Conservation (phyloP, 2,329 filamentous ascomycete species). For the Botrytis sinoallii region DNA sequence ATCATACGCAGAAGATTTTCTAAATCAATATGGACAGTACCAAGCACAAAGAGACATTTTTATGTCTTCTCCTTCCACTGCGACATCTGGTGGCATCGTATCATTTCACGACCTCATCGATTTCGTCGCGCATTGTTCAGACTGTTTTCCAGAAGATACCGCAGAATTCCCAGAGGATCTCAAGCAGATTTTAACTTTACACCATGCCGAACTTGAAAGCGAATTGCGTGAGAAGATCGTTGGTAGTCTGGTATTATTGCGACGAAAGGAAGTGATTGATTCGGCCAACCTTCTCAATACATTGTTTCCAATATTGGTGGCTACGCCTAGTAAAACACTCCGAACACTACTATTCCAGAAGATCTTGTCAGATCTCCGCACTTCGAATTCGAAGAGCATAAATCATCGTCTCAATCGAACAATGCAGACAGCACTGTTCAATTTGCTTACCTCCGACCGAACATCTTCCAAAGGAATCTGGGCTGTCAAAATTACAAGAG, state of each 20-base stretch:
- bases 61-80: constrained; percentile 74
- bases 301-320: constrained; percentile 88
- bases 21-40: constrained; percentile 87
- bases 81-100: constrained; percentile 73
- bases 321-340: constrained; percentile 88
- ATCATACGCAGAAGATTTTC: constrained; percentile 87
- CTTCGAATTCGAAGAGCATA: constrained; percentile 79
- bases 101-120: constrained; percentile 90
- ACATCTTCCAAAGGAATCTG: constrained; percentile 84
- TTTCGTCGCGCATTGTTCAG: constrained; percentile 87
- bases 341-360: constrained; percentile 82
- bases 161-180: constrained; percentile 75
- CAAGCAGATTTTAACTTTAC: constrained; percentile 73
- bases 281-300: constrained; percentile 80
- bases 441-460: constrained; percentile 82
- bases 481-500: constrained; percentile 92
- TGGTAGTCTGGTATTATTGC: constrained; percentile 78
- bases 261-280: constrained; percentile 89
- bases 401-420: constrained; percentile 93
- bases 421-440: constrained; percentile 90
- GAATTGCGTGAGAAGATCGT: constrained; percentile 94
- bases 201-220: constrained; percentile 78
- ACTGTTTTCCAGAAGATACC: constrained; percentile 85
- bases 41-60: constrained; percentile 89
- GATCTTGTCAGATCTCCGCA: constrained; percentile 85